Conservation (phyloP, 345 rosid species). For the Pistacia integerrima region DNA sequence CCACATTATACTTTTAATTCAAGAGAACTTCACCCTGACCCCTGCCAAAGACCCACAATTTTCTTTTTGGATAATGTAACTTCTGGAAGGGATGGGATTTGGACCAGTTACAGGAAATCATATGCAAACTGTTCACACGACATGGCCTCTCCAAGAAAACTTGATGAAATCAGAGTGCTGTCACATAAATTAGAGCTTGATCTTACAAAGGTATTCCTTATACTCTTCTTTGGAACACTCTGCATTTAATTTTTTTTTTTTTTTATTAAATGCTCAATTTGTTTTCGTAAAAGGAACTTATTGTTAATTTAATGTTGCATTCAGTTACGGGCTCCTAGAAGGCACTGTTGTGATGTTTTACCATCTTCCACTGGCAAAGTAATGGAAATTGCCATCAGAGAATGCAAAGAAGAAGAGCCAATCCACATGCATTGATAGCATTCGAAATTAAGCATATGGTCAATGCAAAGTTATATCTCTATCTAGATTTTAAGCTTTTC, state of each 20-base stretch:
- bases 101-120: slow-evolving; percentile 53
- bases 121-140: slow-evolving; percentile 49
- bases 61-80: slow-evolving; percentile 58
- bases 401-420: slow-evolving; percentile 69
- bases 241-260: too few species aligned
- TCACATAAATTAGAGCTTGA: slow-evolving; percentile 55
- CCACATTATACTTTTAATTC: slow-evolving; percentile 63
- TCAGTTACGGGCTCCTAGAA: slow-evolving; percentile 75
- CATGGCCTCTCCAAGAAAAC: slow-evolving; percentile 53
- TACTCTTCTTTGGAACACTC: background rate
- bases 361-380: slow-evolving; percentile 49
- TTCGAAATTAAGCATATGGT: background rate
- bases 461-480: background rate
- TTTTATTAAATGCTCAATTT: background rate
- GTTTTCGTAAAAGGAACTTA: background rate
- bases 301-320: background rate
- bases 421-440: slow-evolving; percentile 48
- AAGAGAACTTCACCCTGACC: slow-evolving; percentile 48
- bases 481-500: too few species aligned
- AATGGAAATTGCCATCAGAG: slow-evolving; percentile 69
- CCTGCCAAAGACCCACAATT: slow-evolving; percentile 66
- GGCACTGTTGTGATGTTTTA: slow-evolving; percentile 85
- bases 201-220: slow-evolving; percentile 50
- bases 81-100: slow-evolving; percentile 27
- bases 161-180: slow-evolving; percentile 65